A percentile compares a stretch with the other conserved stretches of the same genome.
These are phyloP conservation scores for Caloboletus firmus DNA, from an alignment of 1,284 basidiomycete genomes.

Conservation along the genomic window DNA sequence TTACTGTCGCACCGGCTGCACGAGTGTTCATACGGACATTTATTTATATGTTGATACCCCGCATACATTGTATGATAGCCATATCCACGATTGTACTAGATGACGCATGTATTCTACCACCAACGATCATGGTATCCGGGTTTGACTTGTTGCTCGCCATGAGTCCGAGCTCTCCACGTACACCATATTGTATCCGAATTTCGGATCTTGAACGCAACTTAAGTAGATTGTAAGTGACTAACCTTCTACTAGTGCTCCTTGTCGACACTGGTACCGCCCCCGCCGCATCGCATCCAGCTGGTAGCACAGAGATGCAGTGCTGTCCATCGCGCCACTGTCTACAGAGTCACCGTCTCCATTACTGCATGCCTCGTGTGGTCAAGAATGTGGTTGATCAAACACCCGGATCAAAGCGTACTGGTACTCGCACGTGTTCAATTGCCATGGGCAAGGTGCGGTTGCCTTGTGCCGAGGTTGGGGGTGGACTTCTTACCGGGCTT, in stretches of 20 bases:
- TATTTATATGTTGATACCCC: constrained; percentile 20
- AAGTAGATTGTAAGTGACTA: neutral
- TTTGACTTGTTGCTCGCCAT: neutral
- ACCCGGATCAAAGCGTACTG: constrained; percentile 21
- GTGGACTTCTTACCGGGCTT: too few species aligned
- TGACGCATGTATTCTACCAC: constrained; percentile 8
- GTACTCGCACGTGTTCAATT: constrained; percentile 17
- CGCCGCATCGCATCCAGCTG: neutral
- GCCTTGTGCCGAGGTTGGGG: constrained; percentile 20
- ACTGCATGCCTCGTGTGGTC: constrained; percentile 20
- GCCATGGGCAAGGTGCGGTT: constrained; percentile 6
- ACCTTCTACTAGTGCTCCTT: neutral
- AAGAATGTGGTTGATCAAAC: constrained; percentile 13
- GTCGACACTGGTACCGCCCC: neutral
- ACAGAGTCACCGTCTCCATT: neutral
- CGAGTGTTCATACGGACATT: constrained; percentile 17
- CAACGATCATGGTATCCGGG: too few species aligned
- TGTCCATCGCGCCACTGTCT: neutral
- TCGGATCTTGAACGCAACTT: neutral
- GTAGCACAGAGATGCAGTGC: constrained; percentile 6
- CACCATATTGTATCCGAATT: neutral
- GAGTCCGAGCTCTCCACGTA: too few species aligned
- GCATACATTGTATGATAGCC: constrained; percentile 13
- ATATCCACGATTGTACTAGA: constrained; percentile 7
- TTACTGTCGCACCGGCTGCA: neutral